These are phyloP conservation scores for Tillandsia leiboldiana DNA, from an alignment of 176 grass and related monocot species.

Conservation along the genomic window DNA sequence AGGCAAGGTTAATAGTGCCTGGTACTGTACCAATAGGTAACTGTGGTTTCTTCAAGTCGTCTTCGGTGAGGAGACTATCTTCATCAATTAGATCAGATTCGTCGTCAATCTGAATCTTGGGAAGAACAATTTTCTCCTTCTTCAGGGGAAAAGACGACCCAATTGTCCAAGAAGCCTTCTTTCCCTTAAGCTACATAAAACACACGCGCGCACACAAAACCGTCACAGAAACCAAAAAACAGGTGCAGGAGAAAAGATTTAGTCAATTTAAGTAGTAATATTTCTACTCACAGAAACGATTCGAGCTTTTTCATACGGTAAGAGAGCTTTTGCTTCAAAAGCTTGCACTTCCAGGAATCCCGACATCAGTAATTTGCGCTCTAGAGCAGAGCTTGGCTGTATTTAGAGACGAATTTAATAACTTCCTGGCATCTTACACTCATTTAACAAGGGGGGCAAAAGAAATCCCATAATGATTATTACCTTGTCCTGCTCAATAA, in stretches of 20 bases:
- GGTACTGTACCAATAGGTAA: conserved; percentile 57
- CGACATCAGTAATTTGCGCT: conserved; percentile 68
- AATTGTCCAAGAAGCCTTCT: conserved; percentile 70
- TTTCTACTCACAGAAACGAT: conserved; percentile 7
- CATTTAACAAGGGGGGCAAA: background rate
- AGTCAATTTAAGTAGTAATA: background rate
- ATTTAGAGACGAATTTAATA: background rate
- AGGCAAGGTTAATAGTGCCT: background rate
- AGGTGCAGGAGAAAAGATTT: background rate
- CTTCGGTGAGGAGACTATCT: conserved; percentile 86
- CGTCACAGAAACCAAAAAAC: background rate
- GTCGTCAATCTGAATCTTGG: conserved; percentile 64
- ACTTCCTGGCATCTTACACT: background rate
- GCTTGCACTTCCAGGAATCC: conserved; percentile 68
- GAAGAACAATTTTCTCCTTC: conserved; percentile 47
- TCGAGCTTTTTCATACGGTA: background rate
- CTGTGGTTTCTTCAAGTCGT: conserved; percentile 89
- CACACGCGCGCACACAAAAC: too few relatives aligned
- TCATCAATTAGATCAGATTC: conserved; percentile 83
- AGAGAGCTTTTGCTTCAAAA: conserved; percentile 25
- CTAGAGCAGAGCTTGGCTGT: conserved; percentile 42
- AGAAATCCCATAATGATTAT: background rate
- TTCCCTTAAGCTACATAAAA: conserved; percentile 55
- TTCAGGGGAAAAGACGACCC: conserved; percentile 82
- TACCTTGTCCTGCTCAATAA: conserved; percentile 44